Evolutionary conservation across 768 basidiomycete species (phyloP).

Genomic region (Amanita pseudoporphyria): DNA sequence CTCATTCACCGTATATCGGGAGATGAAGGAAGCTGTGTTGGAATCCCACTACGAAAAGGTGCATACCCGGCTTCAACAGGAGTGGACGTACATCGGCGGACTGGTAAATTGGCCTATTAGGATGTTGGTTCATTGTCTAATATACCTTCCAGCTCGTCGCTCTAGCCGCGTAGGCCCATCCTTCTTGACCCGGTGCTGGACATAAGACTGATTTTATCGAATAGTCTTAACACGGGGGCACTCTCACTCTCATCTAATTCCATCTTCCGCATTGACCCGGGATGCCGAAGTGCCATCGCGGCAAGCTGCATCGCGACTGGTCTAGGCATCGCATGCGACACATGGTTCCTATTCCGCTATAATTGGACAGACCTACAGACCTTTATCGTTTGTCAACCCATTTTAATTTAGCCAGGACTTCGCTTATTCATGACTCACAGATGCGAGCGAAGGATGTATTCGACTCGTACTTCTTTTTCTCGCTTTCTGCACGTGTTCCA

Average conservation of each 20-base stretch:
- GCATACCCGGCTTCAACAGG: constrained; percentile 36
- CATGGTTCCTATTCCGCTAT: constrained; percentile 61
- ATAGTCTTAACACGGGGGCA: constrained; percentile 43
- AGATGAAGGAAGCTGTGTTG: constrained; percentile 35
- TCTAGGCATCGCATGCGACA: constrained; percentile 51
- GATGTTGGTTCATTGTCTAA: not conserved
- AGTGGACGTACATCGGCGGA: constrained; percentile 62
- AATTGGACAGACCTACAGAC: constrained; percentile 39
- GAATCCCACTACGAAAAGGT: constrained; percentile 45
- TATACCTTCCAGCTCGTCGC: constrained; percentile 39
- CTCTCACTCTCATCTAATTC: constrained; percentile 51
- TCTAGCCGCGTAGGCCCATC: constrained; percentile 39
- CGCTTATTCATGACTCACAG: constrained; percentile 18
- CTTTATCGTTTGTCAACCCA: constrained; percentile 39
- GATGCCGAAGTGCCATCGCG: constrained; percentile 44
- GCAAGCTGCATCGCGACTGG: constrained; percentile 51
- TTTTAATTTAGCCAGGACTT: not conserved
- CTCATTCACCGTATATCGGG: constrained; percentile 46
- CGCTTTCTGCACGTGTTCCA: constrained; percentile 55
- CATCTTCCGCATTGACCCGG: constrained; percentile 36
- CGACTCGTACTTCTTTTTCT: constrained; percentile 57
- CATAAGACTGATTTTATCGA: not conserved
- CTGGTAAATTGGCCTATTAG: constrained; percentile 30
- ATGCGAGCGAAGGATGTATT: constrained; percentile 45
- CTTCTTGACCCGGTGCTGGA: not conserved